Evolutionary conservation across 2,329 filamentous ascomycete species (phyloP).

Genomic region (Didymella arachidicola): DNA sequence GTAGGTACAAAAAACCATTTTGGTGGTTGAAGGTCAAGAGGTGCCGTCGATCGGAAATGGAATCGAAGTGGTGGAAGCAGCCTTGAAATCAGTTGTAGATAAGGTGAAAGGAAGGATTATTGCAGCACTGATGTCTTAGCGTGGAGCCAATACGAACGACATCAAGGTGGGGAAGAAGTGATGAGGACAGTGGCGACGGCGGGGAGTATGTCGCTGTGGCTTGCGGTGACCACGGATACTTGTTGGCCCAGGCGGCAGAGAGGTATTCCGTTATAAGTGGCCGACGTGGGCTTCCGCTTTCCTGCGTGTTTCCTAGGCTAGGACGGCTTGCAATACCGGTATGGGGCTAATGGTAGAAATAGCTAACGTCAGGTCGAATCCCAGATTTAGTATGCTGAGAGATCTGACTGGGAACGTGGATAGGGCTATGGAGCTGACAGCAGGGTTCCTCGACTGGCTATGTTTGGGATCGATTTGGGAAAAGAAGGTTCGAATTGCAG

Average conservation of each 20-base stretch:
- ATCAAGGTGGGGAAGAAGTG: slow-evolving; percentile 22
- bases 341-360: slow-evolving; percentile 31
- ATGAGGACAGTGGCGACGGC: slow-evolving; percentile 16
- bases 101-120: slow-evolving; percentile 4
- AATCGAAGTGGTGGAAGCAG: slow-evolving; percentile 15
- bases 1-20: slow-evolving; percentile 63
- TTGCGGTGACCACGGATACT: slow-evolving; percentile 22
- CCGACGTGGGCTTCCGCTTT: slow-evolving; percentile 26
- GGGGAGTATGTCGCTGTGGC: slow-evolving; percentile 22
- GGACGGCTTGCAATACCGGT: slow-evolving; percentile 28
- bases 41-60: slow-evolving; percentile 8
- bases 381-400: slow-evolving; percentile 30
- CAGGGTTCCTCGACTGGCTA: slow-evolving; percentile 28
- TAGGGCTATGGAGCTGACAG: slow-evolving; percentile 41
- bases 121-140: slow-evolving; percentile 19
- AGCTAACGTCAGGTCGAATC: slow-evolving; percentile 31
- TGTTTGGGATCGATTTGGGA: slow-evolving; percentile 25
- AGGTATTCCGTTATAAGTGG: slow-evolving; percentile 24
- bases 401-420: slow-evolving; percentile 32
- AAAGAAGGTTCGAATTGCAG: slow-evolving; percentile 22
- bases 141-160: slow-evolving; percentile 20
- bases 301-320: slow-evolving; percentile 26
- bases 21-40: slow-evolving; percentile 23
- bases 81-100: slow-evolving; percentile 6
- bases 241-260: slow-evolving; percentile 21